Evolutionary conservation across 2,329 filamentous ascomycete species (phyloP).

Genomic region (Rhynchosporium graminicola): DNA sequence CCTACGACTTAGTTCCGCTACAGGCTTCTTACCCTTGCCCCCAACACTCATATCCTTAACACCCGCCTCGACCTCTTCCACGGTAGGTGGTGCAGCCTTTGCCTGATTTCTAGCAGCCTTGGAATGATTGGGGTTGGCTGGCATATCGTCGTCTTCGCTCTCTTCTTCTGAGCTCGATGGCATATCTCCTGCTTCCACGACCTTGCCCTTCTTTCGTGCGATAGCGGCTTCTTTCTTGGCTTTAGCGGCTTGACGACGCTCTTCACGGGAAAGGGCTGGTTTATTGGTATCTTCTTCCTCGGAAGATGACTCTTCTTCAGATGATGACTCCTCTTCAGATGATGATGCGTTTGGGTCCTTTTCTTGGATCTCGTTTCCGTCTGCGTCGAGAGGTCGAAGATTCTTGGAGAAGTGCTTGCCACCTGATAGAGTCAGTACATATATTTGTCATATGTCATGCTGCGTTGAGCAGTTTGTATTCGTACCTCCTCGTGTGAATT

Average conservation of each 20-base stretch:
- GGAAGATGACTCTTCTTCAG: conserved; percentile 52
- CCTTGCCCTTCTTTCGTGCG: conserved; percentile 68
- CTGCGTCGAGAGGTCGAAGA: conserved; percentile 81
- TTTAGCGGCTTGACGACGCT: conserved; percentile 85
- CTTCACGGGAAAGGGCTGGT: conserved; percentile 73
- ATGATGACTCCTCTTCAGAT: conserved; percentile 52
- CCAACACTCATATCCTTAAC: conserved; percentile 55
- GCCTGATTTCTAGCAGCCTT: conserved; percentile 67
- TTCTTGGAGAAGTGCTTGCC: conserved; percentile 95
- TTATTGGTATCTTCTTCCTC: conserved; percentile 50
- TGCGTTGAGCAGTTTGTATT: conserved; percentile 2
- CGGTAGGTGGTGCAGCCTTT: conserved; percentile 43
- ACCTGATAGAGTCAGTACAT: conserved; percentile 52
- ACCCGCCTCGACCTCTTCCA: conserved; percentile 55
- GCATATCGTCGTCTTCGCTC: conserved; percentile 64
- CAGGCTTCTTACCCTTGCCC: conserved; percentile 45
- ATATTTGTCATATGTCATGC: not conserved
- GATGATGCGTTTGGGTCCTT: conserved; percentile 57
- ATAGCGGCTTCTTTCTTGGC: conserved; percentile 89
- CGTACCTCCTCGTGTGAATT: conserved; percentile 87
- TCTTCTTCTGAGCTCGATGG: conserved; percentile 68
- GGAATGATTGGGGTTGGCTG: conserved; percentile 89
- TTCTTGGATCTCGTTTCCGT: conserved; percentile 88
- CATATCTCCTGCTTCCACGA: conserved; percentile 81
- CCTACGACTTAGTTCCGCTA: conserved; percentile 60